Percentiles rank a stretch among this genome's conserved stretches.
These are phyloP conservation scores for Theileria sp. DNA, from an alignment of 169 alveolate species.

Conservation along the genomic window DNA sequence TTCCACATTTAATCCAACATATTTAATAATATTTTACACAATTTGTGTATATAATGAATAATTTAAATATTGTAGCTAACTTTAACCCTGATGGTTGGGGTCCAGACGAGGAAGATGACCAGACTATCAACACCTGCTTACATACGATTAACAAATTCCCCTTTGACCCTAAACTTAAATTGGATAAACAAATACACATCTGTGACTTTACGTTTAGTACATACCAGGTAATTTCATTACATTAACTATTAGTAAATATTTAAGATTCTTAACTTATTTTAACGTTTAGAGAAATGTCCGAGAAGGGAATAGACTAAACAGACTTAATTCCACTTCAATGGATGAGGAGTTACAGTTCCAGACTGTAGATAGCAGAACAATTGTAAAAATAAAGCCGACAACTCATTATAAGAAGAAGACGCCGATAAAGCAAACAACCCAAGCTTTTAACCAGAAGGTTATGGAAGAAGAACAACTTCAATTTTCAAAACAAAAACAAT, in stretches of 20 bases:
- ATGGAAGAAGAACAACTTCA: slow-evolving; percentile 78
- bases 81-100: slow-evolving; percentile 72
- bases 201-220: slow-evolving; percentile 81
- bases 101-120: slow-evolving; percentile 72
- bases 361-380: slow-evolving; percentile 74
- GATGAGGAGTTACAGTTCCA: slow-evolving; percentile 80
- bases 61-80: slow-evolving; percentile 33
- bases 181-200: slow-evolving; percentile 78
- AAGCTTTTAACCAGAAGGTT: slow-evolving; percentile 79
- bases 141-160: slow-evolving; percentile 74
- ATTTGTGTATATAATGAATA: background rate
- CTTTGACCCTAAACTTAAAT: slow-evolving; percentile 80
- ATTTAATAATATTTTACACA: background rate
- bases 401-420: slow-evolving; percentile 65
- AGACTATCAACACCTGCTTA: slow-evolving; percentile 71
- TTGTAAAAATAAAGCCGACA: slow-evolving; percentile 65
- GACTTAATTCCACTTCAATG: slow-evolving; percentile 46
- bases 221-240: slow-evolving; percentile 58
- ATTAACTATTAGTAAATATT: background rate
- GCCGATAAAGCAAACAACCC: slow-evolving; percentile 73
- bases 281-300: slow-evolving; percentile 50
- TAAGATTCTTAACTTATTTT: background rate
- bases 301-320: slow-evolving; percentile 64
- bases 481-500: slow-evolving; percentile 70
- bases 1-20: background rate